Conservation (phyloP, 2,329 filamentous ascomycete genomes). For the Fusarium nanum region DNA sequence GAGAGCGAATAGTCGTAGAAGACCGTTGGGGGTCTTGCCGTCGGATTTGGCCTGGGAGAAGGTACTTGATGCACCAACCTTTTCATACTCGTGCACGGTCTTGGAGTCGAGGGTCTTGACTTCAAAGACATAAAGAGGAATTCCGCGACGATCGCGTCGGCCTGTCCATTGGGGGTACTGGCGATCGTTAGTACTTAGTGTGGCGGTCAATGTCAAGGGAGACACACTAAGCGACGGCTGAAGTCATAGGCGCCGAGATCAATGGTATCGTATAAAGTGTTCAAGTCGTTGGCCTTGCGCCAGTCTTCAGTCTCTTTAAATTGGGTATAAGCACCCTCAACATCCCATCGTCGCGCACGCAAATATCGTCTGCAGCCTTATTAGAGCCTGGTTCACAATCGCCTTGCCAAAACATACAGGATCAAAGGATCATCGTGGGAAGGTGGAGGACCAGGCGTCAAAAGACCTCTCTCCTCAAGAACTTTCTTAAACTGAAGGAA, state of each 20-base stretch:
- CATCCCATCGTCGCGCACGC: slow-evolving; percentile 83
- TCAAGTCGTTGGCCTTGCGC: slow-evolving; percentile 82
- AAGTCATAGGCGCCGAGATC: slow-evolving; percentile 86
- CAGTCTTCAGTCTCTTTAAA: slow-evolving; percentile 91
- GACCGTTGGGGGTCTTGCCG: slow-evolving; percentile 76
- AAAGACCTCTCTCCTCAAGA: slow-evolving; percentile 73
- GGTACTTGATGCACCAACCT: slow-evolving; percentile 66
- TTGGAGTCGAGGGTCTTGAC: slow-evolving; percentile 86
- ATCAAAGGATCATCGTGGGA: slow-evolving; percentile 81
- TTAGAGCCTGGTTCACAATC: slow-evolving; percentile 31
- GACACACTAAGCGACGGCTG: slow-evolving; percentile 75
- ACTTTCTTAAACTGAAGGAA: slow-evolving; percentile 78
- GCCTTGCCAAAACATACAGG: slow-evolving; percentile 63
- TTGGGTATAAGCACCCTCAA: slow-evolving; percentile 81
- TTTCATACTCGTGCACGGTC: slow-evolving; percentile 82
- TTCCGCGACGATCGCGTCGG: slow-evolving; percentile 87
- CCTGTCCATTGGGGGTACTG: slow-evolving; percentile 97
- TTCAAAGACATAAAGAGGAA: slow-evolving; percentile 92
- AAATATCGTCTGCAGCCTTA: slow-evolving; percentile 76
- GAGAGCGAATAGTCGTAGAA: slow-evolving; percentile 88
- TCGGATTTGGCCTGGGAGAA: slow-evolving; percentile 72
- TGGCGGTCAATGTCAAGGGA: not conserved
- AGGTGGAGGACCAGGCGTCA: slow-evolving; percentile 64
- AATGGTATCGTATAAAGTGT: slow-evolving; percentile 86
- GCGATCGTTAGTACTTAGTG: slow-evolving; percentile 13